Conservation (phyloP, 805 yeast genomes). For the Wickerhamiella qilinensis region DNA sequence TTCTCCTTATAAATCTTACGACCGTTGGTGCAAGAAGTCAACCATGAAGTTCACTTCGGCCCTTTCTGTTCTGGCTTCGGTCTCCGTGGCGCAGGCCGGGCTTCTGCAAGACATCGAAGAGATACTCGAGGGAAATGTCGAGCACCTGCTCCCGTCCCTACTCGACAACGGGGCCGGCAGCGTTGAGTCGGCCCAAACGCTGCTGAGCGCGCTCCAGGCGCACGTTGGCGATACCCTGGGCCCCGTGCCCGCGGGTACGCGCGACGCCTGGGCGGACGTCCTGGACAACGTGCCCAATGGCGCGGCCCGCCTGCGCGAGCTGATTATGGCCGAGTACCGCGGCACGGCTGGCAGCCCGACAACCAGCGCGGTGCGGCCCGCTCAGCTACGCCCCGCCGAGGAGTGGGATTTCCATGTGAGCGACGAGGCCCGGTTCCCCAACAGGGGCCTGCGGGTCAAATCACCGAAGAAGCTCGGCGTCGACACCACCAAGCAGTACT, state of each 20-base stretch:
- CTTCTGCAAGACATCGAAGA: slow-evolving; percentile 4
- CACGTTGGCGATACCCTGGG: slow-evolving; percentile 13
- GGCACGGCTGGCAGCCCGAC: neutral
- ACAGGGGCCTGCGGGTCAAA: slow-evolving; percentile 45
- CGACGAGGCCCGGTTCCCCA: slow-evolving; percentile 5
- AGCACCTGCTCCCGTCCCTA: neutral
- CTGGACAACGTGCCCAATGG: slow-evolving; percentile 16
- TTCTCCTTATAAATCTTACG: too few species aligned
- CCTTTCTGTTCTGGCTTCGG: slow-evolving; percentile 1
- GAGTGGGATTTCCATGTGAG: neutral
- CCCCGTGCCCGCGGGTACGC: slow-evolving; percentile 16
- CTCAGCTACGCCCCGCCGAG: neutral
- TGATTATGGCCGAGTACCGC: neutral
- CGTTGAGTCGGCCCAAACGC: slow-evolving; percentile 4
- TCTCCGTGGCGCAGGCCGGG: slow-evolving; percentile 4
- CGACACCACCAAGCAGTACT: slow-evolving; percentile 65
- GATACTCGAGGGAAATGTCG: slow-evolving; percentile 2
- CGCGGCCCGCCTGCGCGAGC: slow-evolving; percentile 12
- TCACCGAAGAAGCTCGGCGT: slow-evolving; percentile 56
- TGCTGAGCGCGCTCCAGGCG: slow-evolving; percentile 17
- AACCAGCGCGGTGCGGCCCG: neutral
- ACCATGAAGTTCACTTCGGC: slow-evolving; percentile 4
- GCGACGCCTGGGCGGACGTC: slow-evolving; percentile 19
- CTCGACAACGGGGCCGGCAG: neutral
- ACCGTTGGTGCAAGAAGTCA: too few species aligned